Base-by-base conservation (phyloP, 1,284 basidiomycete species). In the Cryptococcus sp. region DNA sequence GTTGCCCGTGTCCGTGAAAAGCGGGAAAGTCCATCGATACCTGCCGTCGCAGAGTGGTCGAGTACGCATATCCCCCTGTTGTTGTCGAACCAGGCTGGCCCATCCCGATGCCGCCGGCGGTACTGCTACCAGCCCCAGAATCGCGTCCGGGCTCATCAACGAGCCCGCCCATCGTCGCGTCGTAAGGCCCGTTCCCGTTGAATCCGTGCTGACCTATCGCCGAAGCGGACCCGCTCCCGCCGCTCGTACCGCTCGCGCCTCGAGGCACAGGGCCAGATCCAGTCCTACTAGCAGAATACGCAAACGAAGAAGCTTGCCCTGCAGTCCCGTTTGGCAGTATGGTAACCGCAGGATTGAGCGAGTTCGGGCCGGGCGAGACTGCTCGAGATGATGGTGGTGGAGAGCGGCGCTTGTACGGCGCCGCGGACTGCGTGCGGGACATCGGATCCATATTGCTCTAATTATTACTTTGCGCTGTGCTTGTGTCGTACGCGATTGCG, bases 31-130 rank as follows among this genome's bases (percentile, higher is more conserved):
- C 55, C n/a, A 63, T 40, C 23, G 54, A 59, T 35, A 51, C 81
- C 65, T 91, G 89, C 61, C 90, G 76, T 53, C 89, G 78, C 23
- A 92, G 80, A 0, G 87, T 90, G 0, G 90, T 91, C 64, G 87
- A 89, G 78, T 90, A 91, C 2, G 89, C 87, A 70, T 91, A 92
- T 20, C 54, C 61, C 15, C 52, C 57, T 20, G 39, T 46, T 15
- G 20, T 35, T n/a, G 41, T 40, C 23, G 47, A 35, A 13, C 31
- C 51, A 16, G 50, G 16, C 16, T 39, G 38, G 4, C 17, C 53
- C 5, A 31, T 45, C 2, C 39, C 44, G 38, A 47, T 39, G 6
- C 47, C 25, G 35, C 49, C 49, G 4, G 50, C 22, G n/a, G 41
- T 35, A 42, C 44, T 40, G 23, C 53, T 47, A 8, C 42, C 49